Conservation (phyloP, 305 asterid genomes). For the Fraxinus greggii region DNA sequence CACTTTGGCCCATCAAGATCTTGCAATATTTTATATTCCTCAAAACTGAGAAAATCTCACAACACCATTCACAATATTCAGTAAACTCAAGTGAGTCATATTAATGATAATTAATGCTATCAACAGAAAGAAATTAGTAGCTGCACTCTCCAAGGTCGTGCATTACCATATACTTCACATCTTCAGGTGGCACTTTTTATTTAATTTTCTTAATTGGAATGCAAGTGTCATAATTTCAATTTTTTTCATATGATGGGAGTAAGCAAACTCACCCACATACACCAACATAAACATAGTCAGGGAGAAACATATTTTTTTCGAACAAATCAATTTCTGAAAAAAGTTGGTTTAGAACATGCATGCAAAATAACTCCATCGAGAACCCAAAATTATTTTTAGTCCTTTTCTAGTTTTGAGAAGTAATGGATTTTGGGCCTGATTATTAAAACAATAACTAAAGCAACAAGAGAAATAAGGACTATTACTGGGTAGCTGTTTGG, state of each 20-base stretch:
- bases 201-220: not conserved
- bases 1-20: not conserved
- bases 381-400: not conserved
- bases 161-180: not conserved
- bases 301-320: not conserved
- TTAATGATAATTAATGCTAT: not conserved
- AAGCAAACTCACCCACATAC: not conserved
- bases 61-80: not conserved
- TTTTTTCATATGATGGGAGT: not conserved
- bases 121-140: not conserved
- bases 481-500: conserved; percentile 77
- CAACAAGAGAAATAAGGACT: conserved; percentile 14
- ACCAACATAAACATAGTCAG: not conserved
- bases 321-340: not conserved
- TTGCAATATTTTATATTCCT: not conserved
- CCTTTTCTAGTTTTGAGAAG: not conserved
- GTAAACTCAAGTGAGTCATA: not conserved
- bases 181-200: not conserved
- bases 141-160: not conserved
- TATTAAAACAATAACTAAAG: not conserved
- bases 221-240: not conserved
- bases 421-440: not conserved
- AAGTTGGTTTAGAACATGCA: not conserved
- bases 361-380: not conserved
- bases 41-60: not conserved